Base-by-base conservation (phyloP, 176 grass and related monocot genomes). In the Cenchrus fungigraminus region DNA sequence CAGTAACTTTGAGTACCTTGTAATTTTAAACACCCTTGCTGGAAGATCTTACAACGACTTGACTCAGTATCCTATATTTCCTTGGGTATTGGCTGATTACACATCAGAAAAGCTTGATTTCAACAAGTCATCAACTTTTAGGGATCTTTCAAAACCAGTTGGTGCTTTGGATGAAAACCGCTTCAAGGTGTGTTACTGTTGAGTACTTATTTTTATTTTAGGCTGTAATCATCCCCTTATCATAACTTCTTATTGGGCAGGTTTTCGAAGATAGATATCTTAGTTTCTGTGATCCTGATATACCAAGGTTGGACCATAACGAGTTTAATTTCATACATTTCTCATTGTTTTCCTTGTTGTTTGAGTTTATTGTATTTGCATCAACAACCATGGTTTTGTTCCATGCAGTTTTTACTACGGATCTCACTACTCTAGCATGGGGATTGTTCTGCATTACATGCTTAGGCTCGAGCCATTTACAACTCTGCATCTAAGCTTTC, bases 361-460 rank as follows among this genome's bases (percentile, higher is more conserved):
- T 82, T 63, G 61, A 65, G 43, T 44, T 83, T 73, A 53, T 17
- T 60, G 0, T 56, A 19, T 40, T 20, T 74, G 62, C 19, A 50
- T 50, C 79, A 83, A 87, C n/a, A 54, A 31, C 67, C 2, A 22
- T 79, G 25, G 25, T 72, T 80, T 72, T 74, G 77, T 79, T 34
- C 14, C 45, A 82, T 83, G 77, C 91, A 98, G 96, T 90, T 98
- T 98, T 83, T 98, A 98, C 82, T 98, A 95, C 52, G 96, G 93
- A 93, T 98, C 96, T 15, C 93, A 98, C 78, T 98, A 98, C 91
- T 98, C 96, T 80, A 98, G 96, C 82, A 95, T 98, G 96, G 96
- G 96, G 37, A 98, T 95, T 73, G 93, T 95, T 82, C 93, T 98
- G 64, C 93, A 98, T 89, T 98, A 95, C 82, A 80, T 98, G 82